phyloP scores from a whole-genome alignment of 2,329 filamentous ascomycete species.

The Aspergillus vadensis region DNA sequence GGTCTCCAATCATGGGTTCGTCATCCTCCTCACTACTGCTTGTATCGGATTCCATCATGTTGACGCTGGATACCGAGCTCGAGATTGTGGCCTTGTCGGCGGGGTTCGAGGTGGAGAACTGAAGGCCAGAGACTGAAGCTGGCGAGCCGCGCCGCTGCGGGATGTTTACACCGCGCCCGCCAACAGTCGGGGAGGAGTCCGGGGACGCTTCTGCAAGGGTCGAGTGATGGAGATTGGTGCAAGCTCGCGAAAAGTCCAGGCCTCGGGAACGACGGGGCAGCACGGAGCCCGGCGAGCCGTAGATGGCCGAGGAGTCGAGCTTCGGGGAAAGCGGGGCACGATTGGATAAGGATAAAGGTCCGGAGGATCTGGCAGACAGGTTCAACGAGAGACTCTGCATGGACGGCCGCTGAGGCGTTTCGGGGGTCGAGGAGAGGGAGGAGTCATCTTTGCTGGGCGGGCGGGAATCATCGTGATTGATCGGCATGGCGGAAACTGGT shows the following conservation, averaged over 20 bases:
- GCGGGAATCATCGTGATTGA: constrained; percentile 57
- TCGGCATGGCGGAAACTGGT: constrained; percentile 59
- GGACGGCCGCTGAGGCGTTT: constrained; percentile 71
- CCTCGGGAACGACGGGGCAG: constrained; percentile 86
- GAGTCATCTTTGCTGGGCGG: constrained; percentile 69
- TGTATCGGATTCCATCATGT: constrained; percentile 76
- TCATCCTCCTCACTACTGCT: constrained; percentile 68
- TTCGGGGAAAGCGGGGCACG: constrained; percentile 78
- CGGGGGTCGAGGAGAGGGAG: constrained; percentile 57
- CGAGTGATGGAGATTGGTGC: constrained; percentile 92
- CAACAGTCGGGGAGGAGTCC: constrained; percentile 85
- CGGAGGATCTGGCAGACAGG: constrained; percentile 59
- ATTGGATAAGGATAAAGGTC: constrained; percentile 56
- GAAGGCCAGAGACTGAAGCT: constrained; percentile 57
- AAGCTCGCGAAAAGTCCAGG: constrained; percentile 88
- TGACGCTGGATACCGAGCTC: constrained; percentile 78
- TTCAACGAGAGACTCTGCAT: constrained; percentile 70
- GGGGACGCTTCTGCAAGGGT: constrained; percentile 88
- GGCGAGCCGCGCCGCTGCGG: constrained; percentile 62
- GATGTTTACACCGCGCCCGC: constrained; percentile 65
- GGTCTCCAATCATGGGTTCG: constrained; percentile 65
- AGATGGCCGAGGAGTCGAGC: constrained; percentile 79
- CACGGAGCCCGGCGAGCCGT: constrained; percentile 83
- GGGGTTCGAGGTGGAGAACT: constrained; percentile 71
- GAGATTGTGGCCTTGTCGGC: constrained; percentile 73